Base-by-base conservation (phyloP, 139 green algal genomes). In the Asterochloris sp. region DNA sequence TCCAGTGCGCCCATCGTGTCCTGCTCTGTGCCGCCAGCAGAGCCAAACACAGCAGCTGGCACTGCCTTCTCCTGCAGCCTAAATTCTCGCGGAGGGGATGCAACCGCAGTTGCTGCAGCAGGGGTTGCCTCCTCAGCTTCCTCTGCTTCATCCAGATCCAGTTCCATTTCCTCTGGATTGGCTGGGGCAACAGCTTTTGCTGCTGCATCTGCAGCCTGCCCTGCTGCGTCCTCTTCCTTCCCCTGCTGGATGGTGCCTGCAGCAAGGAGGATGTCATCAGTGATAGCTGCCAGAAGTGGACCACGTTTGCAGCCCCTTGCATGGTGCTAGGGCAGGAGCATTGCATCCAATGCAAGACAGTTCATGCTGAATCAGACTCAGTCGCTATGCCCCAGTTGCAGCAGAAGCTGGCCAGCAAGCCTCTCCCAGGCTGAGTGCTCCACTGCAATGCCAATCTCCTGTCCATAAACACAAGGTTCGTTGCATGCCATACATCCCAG, bases 141-240 rank as follows among this genome's bases (percentile, higher is more conserved):
- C 21, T 87, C 86, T 24, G 69, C 88, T 11, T 88, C 89, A 0
- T 73, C 91, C 9, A 90, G 90, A 12, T 86, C 94, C 23, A 98
- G 27, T 19, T 98, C 96, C 24, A 99, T 97, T 61, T 98, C 95
- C 85, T 99, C 96, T 23, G 95, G 93, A 83, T 99, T 99, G n/a
- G 83, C 84, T 0, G 47, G 15, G 12, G 81, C 86, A 24, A 69
- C 64, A 9, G 19, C 68, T 24, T 64, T 54, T 83, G 83, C 83
- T 15, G 80, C 82, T 29, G 38, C 62, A 78, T 23, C 83, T 26
- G 76, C 27, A 9, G 26, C 63, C 13, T 71, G 54, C 75, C 62
- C 21, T 13, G 69, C 54, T 47, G 47, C 47, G 60, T 62, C 60
- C 9, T 69, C 62, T 19, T 71, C 26, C 27, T 63, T 75, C 6